A percentile compares a stretch with the other conserved stretches of the same genome.
phyloP scores from a whole-genome alignment of 441 rosid species.

The Pelargonium fulgidum region DNA sequence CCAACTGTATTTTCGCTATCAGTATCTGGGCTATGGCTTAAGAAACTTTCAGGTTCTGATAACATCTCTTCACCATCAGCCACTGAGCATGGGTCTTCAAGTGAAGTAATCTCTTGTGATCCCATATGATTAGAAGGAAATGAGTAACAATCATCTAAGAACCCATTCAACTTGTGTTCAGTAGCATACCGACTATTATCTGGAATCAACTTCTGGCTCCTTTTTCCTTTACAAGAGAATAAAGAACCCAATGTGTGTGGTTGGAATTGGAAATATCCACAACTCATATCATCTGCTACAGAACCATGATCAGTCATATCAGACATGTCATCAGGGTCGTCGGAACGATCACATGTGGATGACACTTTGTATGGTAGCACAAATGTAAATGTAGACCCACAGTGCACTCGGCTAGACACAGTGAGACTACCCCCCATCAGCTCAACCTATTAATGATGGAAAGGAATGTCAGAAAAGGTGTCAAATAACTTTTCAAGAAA shows the following conservation, averaged over 20 bases:
- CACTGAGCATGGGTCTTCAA: conserved; percentile 48
- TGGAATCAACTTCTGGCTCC: conserved; percentile 39
- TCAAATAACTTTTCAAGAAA: background rate
- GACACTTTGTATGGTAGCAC: conserved; percentile 76
- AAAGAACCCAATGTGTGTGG: conserved; percentile 62
- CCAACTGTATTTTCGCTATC: conserved; percentile 24
- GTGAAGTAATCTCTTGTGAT: conserved; percentile 34
- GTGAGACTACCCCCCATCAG: conserved; percentile 90
- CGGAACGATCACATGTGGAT: conserved; percentile 45
- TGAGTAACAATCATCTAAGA: conserved; percentile 29
- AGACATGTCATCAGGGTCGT: conserved; percentile 60
- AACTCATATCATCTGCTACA: conserved; percentile 51
- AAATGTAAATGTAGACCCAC: conserved; percentile 83
- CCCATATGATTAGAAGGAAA: conserved; percentile 31
- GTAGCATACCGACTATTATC: conserved; percentile 29
- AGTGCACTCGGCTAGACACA: conserved; percentile 65
- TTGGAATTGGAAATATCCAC: conserved; percentile 71
- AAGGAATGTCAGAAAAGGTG: conserved; percentile 18
- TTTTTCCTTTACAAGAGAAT: conserved; percentile 55
- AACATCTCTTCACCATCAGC: conserved; percentile 35
- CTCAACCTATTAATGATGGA: conserved; percentile 52
- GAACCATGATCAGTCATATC: conserved; percentile 56
- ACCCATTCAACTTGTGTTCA: conserved; percentile 35
- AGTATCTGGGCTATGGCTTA: conserved; percentile 32
- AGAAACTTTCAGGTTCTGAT: conserved; percentile 44